Evolutionary conservation across 106 monocot genomes (phyloP), one percentile per base, ranked within the genome.

Genomic region (Acorus gramineus): DNA sequence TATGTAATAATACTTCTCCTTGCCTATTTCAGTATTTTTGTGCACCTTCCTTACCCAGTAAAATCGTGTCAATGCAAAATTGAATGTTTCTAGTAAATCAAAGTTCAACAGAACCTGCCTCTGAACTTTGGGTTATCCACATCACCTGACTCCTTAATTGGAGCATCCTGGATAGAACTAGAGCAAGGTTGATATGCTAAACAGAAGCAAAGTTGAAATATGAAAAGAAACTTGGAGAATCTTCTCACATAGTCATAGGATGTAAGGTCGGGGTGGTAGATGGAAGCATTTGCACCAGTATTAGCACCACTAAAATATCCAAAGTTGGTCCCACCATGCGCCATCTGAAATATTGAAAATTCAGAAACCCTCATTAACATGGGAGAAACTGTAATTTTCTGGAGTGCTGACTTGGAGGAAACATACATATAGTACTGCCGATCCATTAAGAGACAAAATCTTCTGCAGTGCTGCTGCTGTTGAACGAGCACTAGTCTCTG

Each of bases 281-380:
- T 87, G 69, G 85, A 91, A 53, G 77, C 83, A 81, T 70, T 65
- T 69, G 80, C 71, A 66, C 80, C 91, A 66, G 85, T 88, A 76
- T 98, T 98, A 75, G 91, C 96, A 70, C 96, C 96, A 81, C 49
- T 98, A 46, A 74, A 85, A 78, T 91, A 92, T 14, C 85, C 96
- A 79, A 98, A 98, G 68, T 98, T 98, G 55, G 91, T 91, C 71
- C 96, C 96, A 45, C 96, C 96, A 84, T 98, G 88, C 61, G 96
- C 91, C 96, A 98, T 92, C 96, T 98, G 80, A 6, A 74, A 53
- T 47, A 57, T 14, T 10, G 14, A 64, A 69, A 11, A 65, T 9
- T 44, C 13, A 69, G 10, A 60, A 60, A 46, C 66, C 6, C 44
- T 61, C 14, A 71, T 50, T 11, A 71, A 42, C 42, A 14, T 3